phyloP scores from a whole-genome alignment of 1,284 basidiomycete genomes.

The Ceratobasidium sp. region DNA sequence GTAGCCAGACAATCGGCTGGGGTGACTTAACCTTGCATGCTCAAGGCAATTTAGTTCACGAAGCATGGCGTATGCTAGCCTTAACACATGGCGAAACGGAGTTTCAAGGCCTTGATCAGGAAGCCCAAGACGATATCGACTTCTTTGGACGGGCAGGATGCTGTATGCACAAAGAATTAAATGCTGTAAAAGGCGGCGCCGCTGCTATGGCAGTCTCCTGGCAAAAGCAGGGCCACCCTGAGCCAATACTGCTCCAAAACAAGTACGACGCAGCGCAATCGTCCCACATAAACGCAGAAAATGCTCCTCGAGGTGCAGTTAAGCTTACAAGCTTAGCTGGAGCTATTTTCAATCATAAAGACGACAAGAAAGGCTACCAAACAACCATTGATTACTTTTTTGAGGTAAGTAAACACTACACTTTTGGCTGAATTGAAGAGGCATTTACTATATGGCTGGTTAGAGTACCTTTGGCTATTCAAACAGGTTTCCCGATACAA shows the following conservation, averaged over 20 bases:
- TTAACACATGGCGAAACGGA: background rate
- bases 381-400: conserved; percentile 48
- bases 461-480: conserved; percentile 37
- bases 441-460: background rate
- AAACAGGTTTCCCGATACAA: conserved; percentile 10
- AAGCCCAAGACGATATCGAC: background rate
- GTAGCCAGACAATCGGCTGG: conserved; percentile 9
- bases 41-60: background rate
- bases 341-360: conserved; percentile 52
- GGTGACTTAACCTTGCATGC: background rate
- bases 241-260: conserved; percentile 51
- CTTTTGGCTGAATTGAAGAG: background rate
- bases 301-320: conserved; percentile 52
- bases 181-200: conserved; percentile 55
- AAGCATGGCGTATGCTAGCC: conserved; percentile 9
- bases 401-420: conserved; percentile 11
- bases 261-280: too few relatives aligned
- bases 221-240: conserved; percentile 42
- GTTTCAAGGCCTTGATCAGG: background rate
- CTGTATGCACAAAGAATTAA: conserved; percentile 59
- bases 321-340: conserved; percentile 52
- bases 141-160: conserved; percentile 53
- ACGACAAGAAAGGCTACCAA: conserved; percentile 54
- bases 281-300: too few relatives aligned
- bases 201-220: conserved; percentile 49